Evolutionary conservation across 1,284 basidiomycete species (phyloP).

Genomic region (Stygiomarasmius scandens): DNA sequence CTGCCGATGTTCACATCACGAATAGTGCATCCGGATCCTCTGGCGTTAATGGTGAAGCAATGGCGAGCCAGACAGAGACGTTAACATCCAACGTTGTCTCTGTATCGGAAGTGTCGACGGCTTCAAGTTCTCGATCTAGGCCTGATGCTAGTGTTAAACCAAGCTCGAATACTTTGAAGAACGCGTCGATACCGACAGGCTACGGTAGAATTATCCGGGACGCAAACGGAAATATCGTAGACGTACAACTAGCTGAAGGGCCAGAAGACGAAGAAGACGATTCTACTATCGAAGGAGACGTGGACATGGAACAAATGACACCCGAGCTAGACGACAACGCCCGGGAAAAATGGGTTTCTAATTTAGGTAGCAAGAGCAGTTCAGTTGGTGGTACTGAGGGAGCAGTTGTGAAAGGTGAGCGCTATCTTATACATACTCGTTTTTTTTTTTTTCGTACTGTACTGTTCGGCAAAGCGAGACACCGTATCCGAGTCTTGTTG

Average conservation of each 20-base stretch:
- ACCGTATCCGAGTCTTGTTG: no score
- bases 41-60: neutral
- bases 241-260: constrained; percentile 72
- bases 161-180: constrained; percentile 1
- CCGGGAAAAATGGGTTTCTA: constrained; percentile 41
- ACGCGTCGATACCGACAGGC: constrained; percentile 56
- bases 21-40: constrained; percentile 5
- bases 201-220: constrained; percentile 89
- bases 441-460: neutral
- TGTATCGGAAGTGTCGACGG: constrained; percentile 18
- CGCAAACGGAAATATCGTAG: constrained; percentile 76
- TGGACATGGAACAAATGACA: constrained; percentile 34
- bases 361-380: constrained; percentile 25
- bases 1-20: constrained; percentile 17
- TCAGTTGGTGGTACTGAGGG: constrained; percentile 15
- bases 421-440: constrained; percentile 11
- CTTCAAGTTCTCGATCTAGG: constrained; percentile 7
- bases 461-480: neutral
- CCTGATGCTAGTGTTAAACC: neutral
- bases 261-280: constrained; percentile 32
- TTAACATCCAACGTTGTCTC: constrained; percentile 12
- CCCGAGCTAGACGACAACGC: constrained; percentile 36
- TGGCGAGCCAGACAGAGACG: constrained; percentile 8
- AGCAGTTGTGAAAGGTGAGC: constrained; percentile 40
- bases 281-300: constrained; percentile 23